These are phyloP conservation scores for Phaeomoniella chlamydospora DNA, from an alignment of 2,329 filamentous ascomycete species.

Conservation along the genomic window DNA sequence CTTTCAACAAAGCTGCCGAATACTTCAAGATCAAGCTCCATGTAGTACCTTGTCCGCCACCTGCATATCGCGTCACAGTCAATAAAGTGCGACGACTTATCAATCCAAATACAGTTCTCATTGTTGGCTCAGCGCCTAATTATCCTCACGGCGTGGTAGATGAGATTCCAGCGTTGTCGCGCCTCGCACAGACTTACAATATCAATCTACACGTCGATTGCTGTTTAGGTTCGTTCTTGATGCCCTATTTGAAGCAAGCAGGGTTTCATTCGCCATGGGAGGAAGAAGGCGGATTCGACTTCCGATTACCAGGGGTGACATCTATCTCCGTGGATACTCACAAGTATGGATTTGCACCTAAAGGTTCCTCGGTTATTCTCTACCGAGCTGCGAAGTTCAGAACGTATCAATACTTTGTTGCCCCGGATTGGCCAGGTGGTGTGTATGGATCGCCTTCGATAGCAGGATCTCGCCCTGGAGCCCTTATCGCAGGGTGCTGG, in stretches of 20 bases:
- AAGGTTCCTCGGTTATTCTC: slow-evolving; percentile 85
- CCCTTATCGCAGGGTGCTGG: slow-evolving; percentile 94
- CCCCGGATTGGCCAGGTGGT: slow-evolving; percentile 85
- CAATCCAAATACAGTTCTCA: slow-evolving; percentile 84
- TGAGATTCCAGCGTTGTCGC: slow-evolving; percentile 74
- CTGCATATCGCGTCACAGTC: slow-evolving; percentile 71
- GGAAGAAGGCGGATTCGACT: slow-evolving; percentile 77
- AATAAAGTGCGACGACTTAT: slow-evolving; percentile 67
- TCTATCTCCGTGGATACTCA: slow-evolving; percentile 95
- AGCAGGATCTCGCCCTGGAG: slow-evolving; percentile 80
- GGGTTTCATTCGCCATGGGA: slow-evolving; percentile 51
- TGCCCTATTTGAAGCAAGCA: slow-evolving; percentile 84
- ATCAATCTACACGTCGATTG: slow-evolving; percentile 93
- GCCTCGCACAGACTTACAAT: slow-evolving; percentile 62
- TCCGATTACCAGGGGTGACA: slow-evolving; percentile 84
- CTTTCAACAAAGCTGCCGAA: slow-evolving; percentile 84
- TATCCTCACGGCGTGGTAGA: slow-evolving; percentile 98
- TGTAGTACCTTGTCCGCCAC: slow-evolving; percentile 72
- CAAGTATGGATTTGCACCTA: slow-evolving; percentile 97
- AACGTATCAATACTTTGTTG: slow-evolving; percentile 91
- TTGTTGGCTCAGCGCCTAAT: slow-evolving; percentile 91
- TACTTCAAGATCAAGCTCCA: slow-evolving; percentile 98
- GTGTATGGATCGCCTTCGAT: slow-evolving; percentile 90
- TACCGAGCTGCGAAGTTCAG: slow-evolving; percentile 71
- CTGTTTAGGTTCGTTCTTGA: slow-evolving; percentile 88